phyloP scores from a whole-genome alignment of 768 basidiomycete species.

The Nidularia pulvinata region DNA sequence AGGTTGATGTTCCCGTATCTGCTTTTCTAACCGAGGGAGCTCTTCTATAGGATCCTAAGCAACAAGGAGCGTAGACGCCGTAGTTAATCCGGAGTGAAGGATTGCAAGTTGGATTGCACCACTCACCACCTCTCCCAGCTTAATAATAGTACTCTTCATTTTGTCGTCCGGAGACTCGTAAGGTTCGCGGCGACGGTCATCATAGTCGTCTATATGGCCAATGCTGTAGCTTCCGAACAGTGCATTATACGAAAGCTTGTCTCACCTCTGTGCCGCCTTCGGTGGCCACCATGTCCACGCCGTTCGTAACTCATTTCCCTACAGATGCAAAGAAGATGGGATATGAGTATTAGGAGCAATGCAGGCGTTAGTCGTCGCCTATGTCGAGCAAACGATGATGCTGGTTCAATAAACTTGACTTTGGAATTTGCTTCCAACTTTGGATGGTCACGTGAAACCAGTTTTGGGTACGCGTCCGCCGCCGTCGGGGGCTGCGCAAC shows the following conservation, averaged over 20 bases:
- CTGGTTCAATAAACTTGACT: too few species aligned
- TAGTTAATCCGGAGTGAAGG: too few species aligned
- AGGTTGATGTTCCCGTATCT: slow-evolving; percentile 59
- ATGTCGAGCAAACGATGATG: too few species aligned
- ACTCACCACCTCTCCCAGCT: slow-evolving; percentile 83
- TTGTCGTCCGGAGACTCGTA: slow-evolving; percentile 76
- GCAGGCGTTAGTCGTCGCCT: neutral
- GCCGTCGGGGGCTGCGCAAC: too few species aligned
- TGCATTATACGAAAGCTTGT: slow-evolving; percentile 7
- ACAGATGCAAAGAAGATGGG: too few species aligned
- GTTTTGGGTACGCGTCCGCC: too few species aligned
- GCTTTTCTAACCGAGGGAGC: slow-evolving; percentile 61
- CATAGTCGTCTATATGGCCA: slow-evolving; percentile 56
- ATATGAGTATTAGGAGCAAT: too few species aligned
- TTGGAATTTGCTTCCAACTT: too few species aligned
- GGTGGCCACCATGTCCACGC: slow-evolving; percentile 39
- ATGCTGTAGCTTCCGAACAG: neutral
- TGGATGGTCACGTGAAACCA: too few species aligned
- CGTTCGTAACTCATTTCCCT: slow-evolving; percentile 58
- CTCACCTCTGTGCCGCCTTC: slow-evolving; percentile 58
- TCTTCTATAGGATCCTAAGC: slow-evolving; percentile 71
- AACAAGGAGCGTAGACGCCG: slow-evolving; percentile 3
- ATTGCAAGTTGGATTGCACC: neutral
- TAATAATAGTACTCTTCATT: slow-evolving; percentile 65
- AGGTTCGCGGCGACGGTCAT: slow-evolving; percentile 63